Conservation (phyloP, 352 stramenopile species). For the Globisporangium heterothallicum region DNA sequence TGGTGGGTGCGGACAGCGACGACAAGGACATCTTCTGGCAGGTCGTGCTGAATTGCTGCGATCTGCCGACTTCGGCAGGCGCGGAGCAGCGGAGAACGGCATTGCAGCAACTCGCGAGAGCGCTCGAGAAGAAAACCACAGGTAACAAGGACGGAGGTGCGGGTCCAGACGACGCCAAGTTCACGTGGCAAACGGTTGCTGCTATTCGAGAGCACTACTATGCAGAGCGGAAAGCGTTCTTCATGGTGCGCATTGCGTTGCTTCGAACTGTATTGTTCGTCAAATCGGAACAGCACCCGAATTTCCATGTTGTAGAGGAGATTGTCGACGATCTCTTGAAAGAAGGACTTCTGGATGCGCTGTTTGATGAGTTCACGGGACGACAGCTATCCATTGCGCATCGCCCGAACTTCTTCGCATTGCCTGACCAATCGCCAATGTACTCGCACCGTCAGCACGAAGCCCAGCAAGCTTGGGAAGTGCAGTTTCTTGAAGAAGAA, state of each 20-base stretch:
- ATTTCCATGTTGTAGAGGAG: conserved; percentile 28
- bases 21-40: conserved; percentile 19
- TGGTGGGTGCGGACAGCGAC: background rate
- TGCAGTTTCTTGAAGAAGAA: conserved; percentile 57
- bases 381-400: conserved; percentile 22
- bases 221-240: conserved; percentile 34
- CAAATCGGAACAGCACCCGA: conserved; percentile 20
- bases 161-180: background rate
- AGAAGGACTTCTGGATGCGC: conserved; percentile 48
- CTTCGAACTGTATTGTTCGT: conserved; percentile 32
- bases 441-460: conserved; percentile 13
- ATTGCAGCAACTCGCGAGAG: conserved; percentile 13
- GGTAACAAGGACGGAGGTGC: background rate
- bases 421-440: conserved; percentile 10
- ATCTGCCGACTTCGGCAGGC: conserved; percentile 24
- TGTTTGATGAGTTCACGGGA: conserved; percentile 51
- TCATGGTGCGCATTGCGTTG: conserved; percentile 52
- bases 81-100: conserved; percentile 20
- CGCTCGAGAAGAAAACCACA: conserved; percentile 2
- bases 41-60: conserved; percentile 22
- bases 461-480: conserved; percentile 43
- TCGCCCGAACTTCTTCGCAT: conserved; percentile 30
- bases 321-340: conserved; percentile 39
- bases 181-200: conserved; percentile 20
- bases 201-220: conserved; percentile 33